Evolutionary conservation across 2,329 filamentous ascomycete genomes (phyloP).

Genomic region (Ustilaginoidea virens): DNA sequence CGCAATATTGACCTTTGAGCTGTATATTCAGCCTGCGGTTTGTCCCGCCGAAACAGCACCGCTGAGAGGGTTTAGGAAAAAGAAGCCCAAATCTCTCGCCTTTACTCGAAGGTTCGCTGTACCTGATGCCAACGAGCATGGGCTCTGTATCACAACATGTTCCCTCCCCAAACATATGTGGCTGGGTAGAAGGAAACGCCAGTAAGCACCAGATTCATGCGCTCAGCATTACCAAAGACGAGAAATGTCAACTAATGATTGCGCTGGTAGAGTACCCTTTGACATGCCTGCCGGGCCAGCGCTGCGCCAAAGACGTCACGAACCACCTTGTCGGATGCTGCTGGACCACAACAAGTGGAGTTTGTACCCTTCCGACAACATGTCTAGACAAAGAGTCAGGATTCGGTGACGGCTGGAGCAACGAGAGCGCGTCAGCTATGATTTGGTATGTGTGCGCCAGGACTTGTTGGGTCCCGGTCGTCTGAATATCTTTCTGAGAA

Average conservation of each 20-base stretch:
- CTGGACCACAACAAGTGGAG: constrained; percentile 5
- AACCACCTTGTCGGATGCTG: constrained; percentile 10
- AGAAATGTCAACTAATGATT: not conserved
- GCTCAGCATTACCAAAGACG: too few relatives aligned
- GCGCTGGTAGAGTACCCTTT: constrained; percentile 7
- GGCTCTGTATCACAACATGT: not conserved
- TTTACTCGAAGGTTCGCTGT: too few relatives aligned
- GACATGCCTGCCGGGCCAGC: constrained; percentile 8
- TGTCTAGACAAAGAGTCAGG: constrained; percentile 6
- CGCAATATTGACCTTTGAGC: too few relatives aligned
- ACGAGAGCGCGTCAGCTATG: constrained; percentile 2
- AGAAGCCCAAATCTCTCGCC: too few relatives aligned
- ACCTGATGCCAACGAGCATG: too few relatives aligned
- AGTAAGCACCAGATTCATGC: too few relatives aligned
- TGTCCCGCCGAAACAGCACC: too few relatives aligned
- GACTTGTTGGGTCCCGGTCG: not conserved
- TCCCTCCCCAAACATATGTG: constrained; percentile 6
- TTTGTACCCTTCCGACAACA: constrained; percentile 7
- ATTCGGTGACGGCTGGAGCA: not conserved
- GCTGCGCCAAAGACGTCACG: constrained; percentile 6
- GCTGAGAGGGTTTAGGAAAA: too few relatives aligned
- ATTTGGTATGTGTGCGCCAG: constrained; percentile 1
- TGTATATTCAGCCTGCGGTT: too few relatives aligned
- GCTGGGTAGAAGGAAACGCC: constrained; percentile 9
- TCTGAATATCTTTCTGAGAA: not conserved